Base-by-base conservation (phyloP, 2,329 filamentous ascomycete species). In the Diaporthe ilicicola region DNA sequence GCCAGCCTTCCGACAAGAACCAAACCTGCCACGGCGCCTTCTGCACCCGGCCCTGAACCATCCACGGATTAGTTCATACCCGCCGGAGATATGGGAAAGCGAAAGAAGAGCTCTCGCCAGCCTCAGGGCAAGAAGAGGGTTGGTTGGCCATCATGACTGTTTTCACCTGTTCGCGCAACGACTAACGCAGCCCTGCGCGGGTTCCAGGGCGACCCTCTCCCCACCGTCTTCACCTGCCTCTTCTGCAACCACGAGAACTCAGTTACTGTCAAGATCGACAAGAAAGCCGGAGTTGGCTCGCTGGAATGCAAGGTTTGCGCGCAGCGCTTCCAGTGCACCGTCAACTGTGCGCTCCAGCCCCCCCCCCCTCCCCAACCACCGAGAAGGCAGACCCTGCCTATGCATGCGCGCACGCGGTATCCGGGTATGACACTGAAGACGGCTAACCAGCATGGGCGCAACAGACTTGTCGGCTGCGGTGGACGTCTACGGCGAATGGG, bases 171-270 rank as follows among this genome's bases (percentile, higher is more conserved):
- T 17, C 51, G 13, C 62, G 50, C 68, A 54, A 61, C 39, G 3
- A 50, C 68, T 71, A 48, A 72, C 24, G 34, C 8, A 46, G n/a
- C 22, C 32, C 24, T 24, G 44, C 50, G 12, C 15, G 15, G 46
- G 15, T 42, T 44, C 17, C 24, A 92, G 91, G 84, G 88, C 80
- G 93, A 95, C 76, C 89, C 90, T 50, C 87, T 96, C 22, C 88
- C 92, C 4, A 95, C 93, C 3, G 89, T 90, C n/a, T 99, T 99
- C 82, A 94, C 95, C 70, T 99, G 96, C 80, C 91, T 99, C 55
- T 99, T 99, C 84, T 99, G 96, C 87, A 98, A 98, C 81, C 95
- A 98, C 83, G 96, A 98, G 80, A 96, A 94, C 75, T 94, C 95
- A 0, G 93, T 99, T 66, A 88, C 90, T 34, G 93, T 98, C 75